Percentiles rank a stretch among this genome's conserved stretches.
phyloP scores from a whole-genome alignment of 176 grass and related monocot genomes.

The Phyllostachys edulis region DNA sequence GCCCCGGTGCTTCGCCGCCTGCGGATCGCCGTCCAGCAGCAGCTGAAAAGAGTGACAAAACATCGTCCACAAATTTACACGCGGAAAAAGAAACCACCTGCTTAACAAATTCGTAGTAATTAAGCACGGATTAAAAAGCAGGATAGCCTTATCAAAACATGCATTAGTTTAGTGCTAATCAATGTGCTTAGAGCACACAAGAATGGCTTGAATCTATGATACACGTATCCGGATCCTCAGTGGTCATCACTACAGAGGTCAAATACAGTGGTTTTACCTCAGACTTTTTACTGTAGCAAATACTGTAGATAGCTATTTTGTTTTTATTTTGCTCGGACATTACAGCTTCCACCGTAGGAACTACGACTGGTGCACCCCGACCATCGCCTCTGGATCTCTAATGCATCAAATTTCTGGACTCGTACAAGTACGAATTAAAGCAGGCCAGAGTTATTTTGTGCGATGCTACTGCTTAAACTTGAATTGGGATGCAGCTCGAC shows the following conservation, averaged over 20 bases:
- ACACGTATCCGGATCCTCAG: too few relatives aligned
- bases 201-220: too few relatives aligned
- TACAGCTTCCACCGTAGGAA: too few relatives aligned
- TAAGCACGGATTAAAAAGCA: neutral
- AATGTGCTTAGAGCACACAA: too few relatives aligned
- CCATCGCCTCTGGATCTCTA: neutral
- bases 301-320: too few relatives aligned
- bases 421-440: neutral
- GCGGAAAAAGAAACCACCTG: neutral
- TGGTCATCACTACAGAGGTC: too few relatives aligned
- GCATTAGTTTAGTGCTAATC: too few relatives aligned
- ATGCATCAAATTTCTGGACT: neutral
- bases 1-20: slow-evolving; percentile 21
- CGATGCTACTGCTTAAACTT: neutral
- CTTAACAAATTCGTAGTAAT: neutral
- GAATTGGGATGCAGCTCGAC: slow-evolving; percentile 29
- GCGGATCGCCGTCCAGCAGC: slow-evolving; percentile 56
- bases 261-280: too few relatives aligned
- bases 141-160: neutral
- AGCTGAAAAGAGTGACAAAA: slow-evolving; percentile 34
- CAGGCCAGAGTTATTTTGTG: neutral
- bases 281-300: too few relatives aligned
- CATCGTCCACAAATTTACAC: neutral
- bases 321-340: too few relatives aligned
- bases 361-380: too few relatives aligned